Evolutionary conservation across 768 basidiomycete genomes (phyloP).

Genomic region (Mycena filopes): DNA sequence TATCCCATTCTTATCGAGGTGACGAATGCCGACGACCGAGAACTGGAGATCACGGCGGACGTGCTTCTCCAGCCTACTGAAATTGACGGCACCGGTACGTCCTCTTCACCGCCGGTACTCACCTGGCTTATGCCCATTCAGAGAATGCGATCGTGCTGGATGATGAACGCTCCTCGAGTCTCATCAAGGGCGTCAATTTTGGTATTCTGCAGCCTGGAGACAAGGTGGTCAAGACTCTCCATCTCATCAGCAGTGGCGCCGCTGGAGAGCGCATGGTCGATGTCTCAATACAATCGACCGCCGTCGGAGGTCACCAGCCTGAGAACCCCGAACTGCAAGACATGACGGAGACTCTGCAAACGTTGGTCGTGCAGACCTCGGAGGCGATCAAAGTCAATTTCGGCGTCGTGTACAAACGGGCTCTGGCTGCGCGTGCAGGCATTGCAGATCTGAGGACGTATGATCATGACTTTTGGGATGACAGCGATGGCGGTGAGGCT

Average conservation of each 20-base stretch:
- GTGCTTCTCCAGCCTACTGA: conserved; percentile 85
- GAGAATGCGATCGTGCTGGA: conserved; percentile 72
- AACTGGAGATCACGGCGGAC: conserved; percentile 76
- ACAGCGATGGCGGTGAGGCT: conserved; percentile 64
- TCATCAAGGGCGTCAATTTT: conserved; percentile 79
- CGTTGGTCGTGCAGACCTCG: conserved; percentile 74
- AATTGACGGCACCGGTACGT: conserved; percentile 75
- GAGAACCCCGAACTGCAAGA: conserved; percentile 40
- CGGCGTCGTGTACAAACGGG: conserved; percentile 63
- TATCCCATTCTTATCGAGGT: conserved; percentile 80
- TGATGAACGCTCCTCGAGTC: conserved; percentile 69
- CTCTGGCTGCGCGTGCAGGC: conserved; percentile 52
- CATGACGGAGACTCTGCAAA: conserved; percentile 71
- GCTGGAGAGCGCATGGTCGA: conserved; percentile 82
- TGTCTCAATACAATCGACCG: conserved; percentile 71
- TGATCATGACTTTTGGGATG: conserved; percentile 64
- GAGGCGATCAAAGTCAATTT: conserved; percentile 67
- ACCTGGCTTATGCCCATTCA: conserved; percentile 38
- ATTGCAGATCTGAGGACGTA: conserved; percentile 65
- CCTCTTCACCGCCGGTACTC: neutral
- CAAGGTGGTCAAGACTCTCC: conserved; percentile 68
- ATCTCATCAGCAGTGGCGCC: conserved; percentile 68
- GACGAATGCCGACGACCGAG: conserved; percentile 75
- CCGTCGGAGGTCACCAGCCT: conserved; percentile 33
- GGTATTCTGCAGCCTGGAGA: conserved; percentile 72